Evolutionary conservation across 257 asterid genomes (phyloP).

Genomic region (Verbascum thapsus): DNA sequence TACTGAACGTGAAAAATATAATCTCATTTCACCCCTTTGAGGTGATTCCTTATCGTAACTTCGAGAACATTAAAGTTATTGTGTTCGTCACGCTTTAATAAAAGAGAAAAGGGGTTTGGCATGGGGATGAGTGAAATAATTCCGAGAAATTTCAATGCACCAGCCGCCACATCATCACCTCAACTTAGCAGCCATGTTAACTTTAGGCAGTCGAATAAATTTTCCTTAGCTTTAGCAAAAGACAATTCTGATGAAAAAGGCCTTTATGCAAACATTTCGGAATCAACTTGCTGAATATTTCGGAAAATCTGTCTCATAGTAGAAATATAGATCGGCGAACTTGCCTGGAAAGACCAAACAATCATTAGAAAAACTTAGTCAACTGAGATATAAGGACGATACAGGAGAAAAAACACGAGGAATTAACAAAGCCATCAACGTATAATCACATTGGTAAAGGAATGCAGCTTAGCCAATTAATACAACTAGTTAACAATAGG

Average conservation of each 20-base stretch:
- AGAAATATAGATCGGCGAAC: slow-evolving; percentile 54
- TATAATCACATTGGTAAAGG: slow-evolving; percentile 7
- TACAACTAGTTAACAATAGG: slow-evolving; percentile 1
- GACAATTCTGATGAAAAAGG: background rate
- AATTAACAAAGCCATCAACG: background rate
- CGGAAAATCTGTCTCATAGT: slow-evolving; percentile 71
- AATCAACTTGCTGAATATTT: slow-evolving; percentile 82
- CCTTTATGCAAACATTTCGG: slow-evolving; percentile 60
- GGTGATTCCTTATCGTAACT: slow-evolving; percentile 5
- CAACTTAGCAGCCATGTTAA: slow-evolving; percentile 9
- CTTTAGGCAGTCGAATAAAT: background rate
- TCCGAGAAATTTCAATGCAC: slow-evolving; percentile 16
- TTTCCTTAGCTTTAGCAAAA: slow-evolving; percentile 7
- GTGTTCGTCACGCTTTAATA: background rate
- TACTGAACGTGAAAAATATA: background rate
- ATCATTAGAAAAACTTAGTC: slow-evolving; percentile 2
- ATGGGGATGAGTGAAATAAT: background rate
- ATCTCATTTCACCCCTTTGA: slow-evolving; percentile 14
- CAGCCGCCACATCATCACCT: slow-evolving; percentile 22
- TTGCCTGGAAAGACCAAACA: slow-evolving; percentile 59
- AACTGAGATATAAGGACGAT: background rate
- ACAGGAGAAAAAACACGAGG: background rate
- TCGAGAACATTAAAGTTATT: slow-evolving; percentile 3
- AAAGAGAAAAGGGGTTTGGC: background rate
- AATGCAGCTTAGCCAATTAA: slow-evolving; percentile 12